Conservation (phyloP, 78 protist species). For the Isochrysis galbana region DNA sequence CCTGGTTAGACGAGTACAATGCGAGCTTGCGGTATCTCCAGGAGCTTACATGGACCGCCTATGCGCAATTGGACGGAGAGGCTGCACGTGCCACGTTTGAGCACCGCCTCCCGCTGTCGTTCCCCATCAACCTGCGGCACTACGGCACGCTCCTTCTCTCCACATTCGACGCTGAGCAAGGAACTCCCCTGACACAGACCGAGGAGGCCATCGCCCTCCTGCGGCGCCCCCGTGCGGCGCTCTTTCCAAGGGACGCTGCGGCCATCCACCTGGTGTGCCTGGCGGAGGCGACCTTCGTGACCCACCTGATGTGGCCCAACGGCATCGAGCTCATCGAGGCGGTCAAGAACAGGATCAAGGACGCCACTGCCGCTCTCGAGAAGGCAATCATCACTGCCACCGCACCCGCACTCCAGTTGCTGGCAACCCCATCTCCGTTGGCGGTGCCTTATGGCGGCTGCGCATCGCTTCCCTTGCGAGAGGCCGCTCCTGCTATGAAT, state of each 20-base stretch:
- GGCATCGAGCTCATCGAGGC: neutral
- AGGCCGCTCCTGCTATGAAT: too few relatives aligned
- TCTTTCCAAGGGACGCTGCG: neutral
- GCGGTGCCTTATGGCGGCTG: too few relatives aligned
- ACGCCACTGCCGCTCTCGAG: neutral
- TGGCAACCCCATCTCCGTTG: too few relatives aligned
- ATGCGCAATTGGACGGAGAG: neutral
- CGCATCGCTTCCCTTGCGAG: too few relatives aligned
- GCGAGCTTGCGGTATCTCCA: neutral
- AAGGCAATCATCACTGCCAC: too few relatives aligned
- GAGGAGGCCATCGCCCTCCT: neutral
- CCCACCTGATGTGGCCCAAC: neutral
- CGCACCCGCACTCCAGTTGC: too few relatives aligned
- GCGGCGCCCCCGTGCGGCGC: neutral
- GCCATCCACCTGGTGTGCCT: neutral
- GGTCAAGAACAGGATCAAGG: neutral
- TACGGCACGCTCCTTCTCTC: neutral
- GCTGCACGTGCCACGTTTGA: neutral
- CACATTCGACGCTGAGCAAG: neutral
- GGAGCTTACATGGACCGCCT: neutral
- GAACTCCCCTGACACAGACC: neutral
- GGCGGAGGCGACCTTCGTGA: slow-evolving; percentile 3
- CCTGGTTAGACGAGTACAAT: neutral
- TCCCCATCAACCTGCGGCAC: neutral
- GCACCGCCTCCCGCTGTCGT: neutral